Conservation (phyloP, 2,329 filamentous ascomycete species). For the Trichoderma citrinoviride region DNA sequence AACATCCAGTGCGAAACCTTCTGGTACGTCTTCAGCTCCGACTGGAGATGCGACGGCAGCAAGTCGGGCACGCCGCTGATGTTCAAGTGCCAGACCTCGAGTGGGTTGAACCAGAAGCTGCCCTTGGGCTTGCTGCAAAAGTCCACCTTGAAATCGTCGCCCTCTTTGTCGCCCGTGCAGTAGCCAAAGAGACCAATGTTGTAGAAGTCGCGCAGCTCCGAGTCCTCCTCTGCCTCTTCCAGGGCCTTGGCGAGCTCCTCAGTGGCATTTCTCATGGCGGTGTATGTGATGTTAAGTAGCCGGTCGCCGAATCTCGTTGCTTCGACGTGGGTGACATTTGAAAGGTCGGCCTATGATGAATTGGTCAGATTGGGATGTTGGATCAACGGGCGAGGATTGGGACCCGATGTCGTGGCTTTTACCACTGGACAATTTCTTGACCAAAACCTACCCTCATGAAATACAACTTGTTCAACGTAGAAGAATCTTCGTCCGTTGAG, state of each 20-base stretch:
- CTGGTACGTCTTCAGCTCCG: conserved; percentile 4
- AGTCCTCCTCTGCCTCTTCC: not conserved
- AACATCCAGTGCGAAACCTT: conserved; percentile 19
- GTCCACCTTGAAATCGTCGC: not conserved
- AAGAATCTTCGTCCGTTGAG: conserved; percentile 7
- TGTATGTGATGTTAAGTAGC: conserved; percentile 4
- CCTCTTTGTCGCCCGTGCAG: conserved; percentile 3
- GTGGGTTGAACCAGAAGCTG: conserved; percentile 19
- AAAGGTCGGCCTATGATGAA: conserved; percentile 7
- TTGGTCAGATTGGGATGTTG: not conserved
- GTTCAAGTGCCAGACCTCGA: conserved; percentile 16
- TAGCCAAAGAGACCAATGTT: conserved; percentile 15
- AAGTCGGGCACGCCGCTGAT: not conserved
- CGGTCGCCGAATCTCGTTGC: conserved; percentile 4
- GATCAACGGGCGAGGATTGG: too few relatives aligned
- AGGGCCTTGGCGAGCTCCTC: conserved; percentile 13
- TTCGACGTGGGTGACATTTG: conserved; percentile 9
- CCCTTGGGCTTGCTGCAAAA: conserved; percentile 14
- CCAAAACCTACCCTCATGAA: conserved; percentile 12
- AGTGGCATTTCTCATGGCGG: not conserved
- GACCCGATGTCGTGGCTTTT: too few relatives aligned
- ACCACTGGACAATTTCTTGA: too few relatives aligned
- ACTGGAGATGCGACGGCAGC: conserved; percentile 9
- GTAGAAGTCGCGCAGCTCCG: conserved; percentile 13
- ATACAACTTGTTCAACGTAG: not conserved